Percentiles rank a stretch among this genome's conserved stretches.
phyloP scores from a whole-genome alignment of 1,139 yeast species.

The Candida freyschussii region DNA sequence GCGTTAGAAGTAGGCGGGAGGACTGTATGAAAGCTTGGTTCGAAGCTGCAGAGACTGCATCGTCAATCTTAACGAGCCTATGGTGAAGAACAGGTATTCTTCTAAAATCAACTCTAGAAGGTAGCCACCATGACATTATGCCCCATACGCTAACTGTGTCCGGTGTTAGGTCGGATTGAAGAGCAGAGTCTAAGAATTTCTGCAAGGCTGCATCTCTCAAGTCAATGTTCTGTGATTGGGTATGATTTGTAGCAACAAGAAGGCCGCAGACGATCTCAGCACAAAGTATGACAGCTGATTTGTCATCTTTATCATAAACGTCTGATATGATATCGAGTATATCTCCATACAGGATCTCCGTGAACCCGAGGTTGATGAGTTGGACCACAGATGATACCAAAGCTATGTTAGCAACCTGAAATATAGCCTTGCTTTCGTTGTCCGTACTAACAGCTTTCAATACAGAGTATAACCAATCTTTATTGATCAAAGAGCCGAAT shows the following conservation, averaged over 20 bases:
- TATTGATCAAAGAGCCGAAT: constrained; percentile 45
- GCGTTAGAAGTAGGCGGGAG: constrained; percentile 54
- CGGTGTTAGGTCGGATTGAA: constrained; percentile 63
- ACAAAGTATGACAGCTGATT: constrained; percentile 56
- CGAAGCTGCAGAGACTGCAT: constrained; percentile 46
- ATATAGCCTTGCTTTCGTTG: constrained; percentile 56
- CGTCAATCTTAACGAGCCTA: constrained; percentile 37
- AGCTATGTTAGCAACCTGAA: constrained; percentile 58
- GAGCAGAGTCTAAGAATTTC: constrained; percentile 40
- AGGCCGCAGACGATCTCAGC: constrained; percentile 61
- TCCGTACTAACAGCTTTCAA: constrained; percentile 57
- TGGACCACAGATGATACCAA: constrained; percentile 43
- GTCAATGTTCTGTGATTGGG: constrained; percentile 28
- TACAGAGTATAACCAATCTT: constrained; percentile 55
- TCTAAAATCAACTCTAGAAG: constrained; percentile 60
- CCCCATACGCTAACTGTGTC: constrained; percentile 78
- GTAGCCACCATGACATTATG: constrained; percentile 71
- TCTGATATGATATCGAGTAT: constrained; percentile 47
- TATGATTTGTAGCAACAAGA: constrained; percentile 43
- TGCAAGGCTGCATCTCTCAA: constrained; percentile 45
- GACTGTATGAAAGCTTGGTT: constrained; percentile 68
- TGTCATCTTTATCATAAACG: constrained; percentile 55
- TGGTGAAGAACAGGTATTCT: constrained; percentile 53
- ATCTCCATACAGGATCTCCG: constrained; percentile 35
- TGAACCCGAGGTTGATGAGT: constrained; percentile 41